Conservation (phyloP, 176 grass and related monocot genomes). For the barley (Hordeum vulgare) region MorexV3_pseudomolecules_assembly NC_058521.1:521757068-521757567, state of each 20-base stretch:
- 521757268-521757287: slow-evolving; percentile 61
- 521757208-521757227: slow-evolving; percentile 96
- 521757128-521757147: neutral
- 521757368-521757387: slow-evolving; percentile 53
- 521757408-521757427: slow-evolving; percentile 46
- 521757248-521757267: slow-evolving; percentile 18
- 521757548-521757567: slow-evolving; percentile 54
- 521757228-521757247: slow-evolving; percentile 72
- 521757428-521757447: slow-evolving; percentile 56
- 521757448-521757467: slow-evolving; percentile 39
- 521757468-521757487: slow-evolving; percentile 41
- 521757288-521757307: slow-evolving; percentile 30
- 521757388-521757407: slow-evolving; percentile 42
- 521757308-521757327: slow-evolving; percentile 5
- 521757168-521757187: neutral
- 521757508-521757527: slow-evolving; percentile 84
- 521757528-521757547: slow-evolving; percentile 72
- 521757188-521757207: slow-evolving; percentile 64
- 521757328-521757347: slow-evolving; percentile 29
- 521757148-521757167: neutral
- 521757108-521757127: neutral
- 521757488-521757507: slow-evolving; percentile 53
- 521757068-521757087: slow-evolving; percentile 76
- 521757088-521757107: slow-evolving; percentile 82
- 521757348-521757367: slow-evolving; percentile 26